Evolutionary conservation across 371 early-diverging fungal species (phyloP).

Genomic region (Quaeritorhiza haematococci): DNA sequence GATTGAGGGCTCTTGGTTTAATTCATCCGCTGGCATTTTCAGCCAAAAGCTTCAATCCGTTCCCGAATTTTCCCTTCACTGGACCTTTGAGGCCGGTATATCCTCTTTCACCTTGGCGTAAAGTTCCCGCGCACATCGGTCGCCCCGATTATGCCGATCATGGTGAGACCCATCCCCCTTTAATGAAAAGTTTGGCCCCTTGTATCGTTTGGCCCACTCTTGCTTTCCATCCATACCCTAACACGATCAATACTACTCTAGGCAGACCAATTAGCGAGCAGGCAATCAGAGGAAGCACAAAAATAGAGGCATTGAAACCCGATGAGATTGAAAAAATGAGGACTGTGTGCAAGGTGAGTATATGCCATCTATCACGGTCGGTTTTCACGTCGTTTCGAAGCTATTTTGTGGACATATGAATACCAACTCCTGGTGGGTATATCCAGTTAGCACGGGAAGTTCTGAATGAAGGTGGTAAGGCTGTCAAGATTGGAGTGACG

Average conservation of each 20-base stretch:
- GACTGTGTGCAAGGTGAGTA: constrained; percentile 63
- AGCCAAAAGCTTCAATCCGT: constrained; percentile 66
- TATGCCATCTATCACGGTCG: constrained; percentile 8
- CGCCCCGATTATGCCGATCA: constrained; percentile 81
- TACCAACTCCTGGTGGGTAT: neutral
- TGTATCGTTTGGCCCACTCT: neutral
- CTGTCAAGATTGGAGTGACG: constrained; percentile 79
- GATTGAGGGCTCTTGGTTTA: neutral
- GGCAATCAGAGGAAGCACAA: constrained; percentile 48
- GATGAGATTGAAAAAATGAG: constrained; percentile 76
- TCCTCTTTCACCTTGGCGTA: constrained; percentile 72
- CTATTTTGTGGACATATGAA: neutral
- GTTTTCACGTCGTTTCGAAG: neutral
- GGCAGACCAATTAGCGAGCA: constrained; percentile 72
- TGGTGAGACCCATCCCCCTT: constrained; percentile 20
- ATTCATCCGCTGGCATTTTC: neutral
- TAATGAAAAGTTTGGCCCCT: neutral
- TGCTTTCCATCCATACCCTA: neutral
- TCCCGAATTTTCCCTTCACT: constrained; percentile 70
- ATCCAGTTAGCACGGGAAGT: constrained; percentile 75
- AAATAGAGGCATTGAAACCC: constrained; percentile 56
- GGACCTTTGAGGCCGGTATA: constrained; percentile 81
- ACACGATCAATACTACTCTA: neutral
- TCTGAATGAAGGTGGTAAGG: constrained; percentile 71
- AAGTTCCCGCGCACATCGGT: constrained; percentile 68